These are phyloP conservation scores for Aeschynomene evenia DNA, from an alignment of 306 rosid species.

Conservation along the genomic window DNA sequence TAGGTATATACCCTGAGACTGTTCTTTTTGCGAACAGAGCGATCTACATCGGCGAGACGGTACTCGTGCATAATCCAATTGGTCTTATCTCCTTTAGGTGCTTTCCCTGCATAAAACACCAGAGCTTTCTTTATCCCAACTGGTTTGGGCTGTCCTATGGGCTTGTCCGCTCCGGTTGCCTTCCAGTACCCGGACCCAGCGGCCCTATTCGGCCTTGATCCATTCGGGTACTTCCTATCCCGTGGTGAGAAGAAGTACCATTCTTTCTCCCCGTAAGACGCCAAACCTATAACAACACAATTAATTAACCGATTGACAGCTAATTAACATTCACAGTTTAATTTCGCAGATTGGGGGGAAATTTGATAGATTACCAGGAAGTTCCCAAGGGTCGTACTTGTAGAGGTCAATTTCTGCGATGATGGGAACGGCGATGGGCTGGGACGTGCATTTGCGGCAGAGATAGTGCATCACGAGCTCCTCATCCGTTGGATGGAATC, in stretches of 20 bases:
- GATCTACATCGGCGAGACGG: slow-evolving; percentile 94
- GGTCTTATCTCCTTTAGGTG: slow-evolving; percentile 87
- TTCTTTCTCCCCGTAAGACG: slow-evolving; percentile 83
- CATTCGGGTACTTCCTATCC: slow-evolving; percentile 92
- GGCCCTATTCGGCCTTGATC: slow-evolving; percentile 95
- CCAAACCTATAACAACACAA: slow-evolving; percentile 41
- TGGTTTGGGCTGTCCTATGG: slow-evolving; percentile 81
- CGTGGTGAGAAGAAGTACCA: slow-evolving; percentile 94
- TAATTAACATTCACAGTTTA: background rate
- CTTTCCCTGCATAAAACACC: slow-evolving; percentile 91
- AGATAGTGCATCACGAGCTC: slow-evolving; percentile 92
- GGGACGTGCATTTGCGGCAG: slow-evolving; percentile 80
- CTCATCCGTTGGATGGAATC: slow-evolving; percentile 97
- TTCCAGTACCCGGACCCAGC: slow-evolving; percentile 98
- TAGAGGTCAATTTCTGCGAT: slow-evolving; percentile 89
- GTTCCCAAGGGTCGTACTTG: slow-evolving; percentile 87
- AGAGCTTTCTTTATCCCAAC: slow-evolving; percentile 92
- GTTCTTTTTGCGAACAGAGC: slow-evolving; percentile 79
- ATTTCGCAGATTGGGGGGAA: background rate
- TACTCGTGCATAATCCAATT: slow-evolving; percentile 99
- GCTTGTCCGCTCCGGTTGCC: slow-evolving; percentile 98
- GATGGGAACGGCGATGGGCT: slow-evolving; percentile 70
- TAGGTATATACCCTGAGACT: slow-evolving; percentile 73
- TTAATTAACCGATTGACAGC: background rate
- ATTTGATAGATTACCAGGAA: slow-evolving; percentile 53